A percentile compares a stretch with the other conserved stretches of the same genome.
Conservation (phyloP, 2,329 filamentous ascomycete species). For the Epichloe glyceriae region DNA sequence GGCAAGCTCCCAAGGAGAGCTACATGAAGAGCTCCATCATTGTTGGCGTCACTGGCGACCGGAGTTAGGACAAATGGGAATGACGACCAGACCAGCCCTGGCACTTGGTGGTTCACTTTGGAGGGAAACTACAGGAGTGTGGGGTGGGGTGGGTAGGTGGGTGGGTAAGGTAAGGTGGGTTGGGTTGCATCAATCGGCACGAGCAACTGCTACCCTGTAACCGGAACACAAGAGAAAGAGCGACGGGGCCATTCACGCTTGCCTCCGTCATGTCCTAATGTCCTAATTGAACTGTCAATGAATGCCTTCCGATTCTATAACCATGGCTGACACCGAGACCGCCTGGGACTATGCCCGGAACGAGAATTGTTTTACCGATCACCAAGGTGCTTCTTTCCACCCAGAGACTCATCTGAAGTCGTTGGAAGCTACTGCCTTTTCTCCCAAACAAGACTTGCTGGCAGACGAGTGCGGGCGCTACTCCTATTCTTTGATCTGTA, state of each 20-base stretch:
- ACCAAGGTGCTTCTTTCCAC: conserved; percentile 15
- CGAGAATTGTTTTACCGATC: conserved; percentile 15
- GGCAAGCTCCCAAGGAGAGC: conserved; percentile 13
- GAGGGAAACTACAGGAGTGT: not conserved
- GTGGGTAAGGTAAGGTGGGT: no score
- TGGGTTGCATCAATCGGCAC: no score
- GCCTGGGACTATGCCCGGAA: conserved; percentile 13
- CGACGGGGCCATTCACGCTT: no score
- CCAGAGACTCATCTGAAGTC: conserved; percentile 12
- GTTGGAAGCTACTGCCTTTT: conserved; percentile 7
- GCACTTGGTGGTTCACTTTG: no score
- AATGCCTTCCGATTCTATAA: not conserved
- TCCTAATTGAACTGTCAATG: not conserved
- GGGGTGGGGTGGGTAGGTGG: no score
- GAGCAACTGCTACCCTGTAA: no score
- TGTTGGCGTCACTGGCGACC: not conserved
- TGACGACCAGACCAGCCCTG: not conserved
- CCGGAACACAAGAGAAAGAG: no score
- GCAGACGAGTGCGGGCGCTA: not conserved
- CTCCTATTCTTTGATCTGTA: not conserved
- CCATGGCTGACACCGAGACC: not conserved
- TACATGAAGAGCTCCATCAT: conserved; percentile 15
- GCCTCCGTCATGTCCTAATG: no score
- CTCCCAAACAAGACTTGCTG: not conserved
- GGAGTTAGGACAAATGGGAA: conserved; percentile 1